Base-by-base conservation (phyloP, 2,329 filamentous ascomycete genomes). In the Aspergillus caelatus region DNA sequence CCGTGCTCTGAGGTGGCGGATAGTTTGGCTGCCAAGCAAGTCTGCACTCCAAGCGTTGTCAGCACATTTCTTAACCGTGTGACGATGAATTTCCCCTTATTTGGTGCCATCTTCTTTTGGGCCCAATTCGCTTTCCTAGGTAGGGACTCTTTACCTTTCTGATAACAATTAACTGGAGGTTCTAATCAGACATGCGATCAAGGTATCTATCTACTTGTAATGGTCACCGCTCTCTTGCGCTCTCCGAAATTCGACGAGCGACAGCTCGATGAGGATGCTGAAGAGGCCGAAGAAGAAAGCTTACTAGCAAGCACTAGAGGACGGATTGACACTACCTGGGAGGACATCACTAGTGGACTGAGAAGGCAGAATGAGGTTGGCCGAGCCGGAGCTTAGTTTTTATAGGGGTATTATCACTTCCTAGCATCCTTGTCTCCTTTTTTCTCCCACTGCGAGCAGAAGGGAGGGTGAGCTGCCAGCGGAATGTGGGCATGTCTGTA, bases 91-190 rank as follows among this genome's bases (percentile, higher is more conserved):
- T 99, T 95, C 85, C 94, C 95, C 7, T 93, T 97, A 75, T 96
- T 99, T 73, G 95, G 95, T 12, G 88, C 90, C 12, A 82, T 98
- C n/a, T 87, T 92, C 69, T 99, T 98, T 78, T 99, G 94, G 93
- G 92, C 93, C 0, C 95, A 99, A 73, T 98, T 97, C 74, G 91
- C 86, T 14, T 98, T 99, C 80, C 80, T 99, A 50, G 90, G 82
- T 82, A 77, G 70, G 74, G 41, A 32, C 7, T 26, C 23, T 52
- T 36, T 34, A 39, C 11, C 14, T 39, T n/a, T 53, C 21, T n/a
- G 2, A 30, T n/a, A 28, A 32, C 7, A n/a, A 12, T 55, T 52
- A 10, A 34, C 48, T 21, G 10, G 28, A 14, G 30, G 34, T 30
- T 39, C 21, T 48, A 19, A 36, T 43, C 11, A 53, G 48, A 61